Conservation (phyloP, 345 rosid species). For the Boechera divaricarpa region DNA sequence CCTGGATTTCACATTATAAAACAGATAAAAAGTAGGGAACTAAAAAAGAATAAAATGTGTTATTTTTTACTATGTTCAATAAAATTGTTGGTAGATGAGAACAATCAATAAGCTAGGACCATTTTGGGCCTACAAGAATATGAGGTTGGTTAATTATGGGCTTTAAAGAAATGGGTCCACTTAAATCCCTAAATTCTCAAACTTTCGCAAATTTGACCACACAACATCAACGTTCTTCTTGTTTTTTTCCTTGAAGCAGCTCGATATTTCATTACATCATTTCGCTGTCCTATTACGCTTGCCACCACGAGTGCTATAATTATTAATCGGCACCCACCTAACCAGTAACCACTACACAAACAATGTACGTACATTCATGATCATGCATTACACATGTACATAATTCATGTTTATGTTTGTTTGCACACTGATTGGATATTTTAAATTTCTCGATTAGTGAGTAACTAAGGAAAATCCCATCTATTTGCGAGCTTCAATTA, state of each 20-base stretch:
- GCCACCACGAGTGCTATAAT: constrained; percentile 26
- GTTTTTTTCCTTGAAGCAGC: background rate
- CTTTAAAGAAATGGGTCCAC: constrained; percentile 35
- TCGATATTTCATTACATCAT: constrained; percentile 5
- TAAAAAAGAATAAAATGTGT: background rate
- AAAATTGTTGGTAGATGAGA: constrained; percentile 37
- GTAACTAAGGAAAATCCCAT: background rate
- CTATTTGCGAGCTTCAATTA: background rate
- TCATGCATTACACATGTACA: constrained; percentile 14
- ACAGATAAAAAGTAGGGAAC: background rate
- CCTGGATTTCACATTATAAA: background rate
- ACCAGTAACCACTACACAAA: constrained; percentile 16
- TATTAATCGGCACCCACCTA: constrained; percentile 17
- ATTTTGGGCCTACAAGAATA: constrained; percentile 31
- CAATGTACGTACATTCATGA: constrained; percentile 12
- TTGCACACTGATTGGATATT: constrained; percentile 2
- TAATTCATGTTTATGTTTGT: background rate
- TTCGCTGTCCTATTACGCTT: constrained; percentile 10
- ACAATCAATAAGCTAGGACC: constrained; percentile 44
- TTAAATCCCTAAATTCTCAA: background rate
- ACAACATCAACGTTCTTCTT: constrained; percentile 10
- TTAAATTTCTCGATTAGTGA: background rate
- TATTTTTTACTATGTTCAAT: background rate
- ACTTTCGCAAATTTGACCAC: constrained; percentile 28
- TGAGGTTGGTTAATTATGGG: constrained; percentile 7